Conservation (phyloP, 2,329 filamentous ascomycete species). For the Aaosphaeria pasadenensis region DNA sequence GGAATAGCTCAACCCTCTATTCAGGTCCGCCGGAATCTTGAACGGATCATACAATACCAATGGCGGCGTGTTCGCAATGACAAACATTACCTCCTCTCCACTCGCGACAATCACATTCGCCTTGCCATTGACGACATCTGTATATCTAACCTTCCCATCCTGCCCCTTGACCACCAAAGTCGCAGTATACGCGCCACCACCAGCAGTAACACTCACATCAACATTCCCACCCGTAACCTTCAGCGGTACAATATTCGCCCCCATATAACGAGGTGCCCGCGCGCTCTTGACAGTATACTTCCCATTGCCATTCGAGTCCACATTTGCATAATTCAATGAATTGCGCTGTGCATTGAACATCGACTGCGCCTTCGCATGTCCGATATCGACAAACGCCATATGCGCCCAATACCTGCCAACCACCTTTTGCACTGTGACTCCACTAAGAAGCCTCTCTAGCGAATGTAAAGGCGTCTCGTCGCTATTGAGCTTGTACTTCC, state of each 20-base stretch:
- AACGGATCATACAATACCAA: slow-evolving; percentile 44
- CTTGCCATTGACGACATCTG: slow-evolving; percentile 27
- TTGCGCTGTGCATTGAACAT: slow-evolving; percentile 37
- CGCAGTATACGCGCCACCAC: slow-evolving; percentile 16
- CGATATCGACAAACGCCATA: slow-evolving; percentile 54
- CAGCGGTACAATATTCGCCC: slow-evolving; percentile 49
- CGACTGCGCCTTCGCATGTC: slow-evolving; percentile 41
- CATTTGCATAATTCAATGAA: slow-evolving; percentile 42
- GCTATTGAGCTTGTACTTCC: slow-evolving; percentile 43
- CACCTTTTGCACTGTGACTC: slow-evolving; percentile 35
- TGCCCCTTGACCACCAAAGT: slow-evolving; percentile 37
- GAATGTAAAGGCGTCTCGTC: slow-evolving; percentile 52
- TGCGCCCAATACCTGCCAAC: slow-evolving; percentile 52
- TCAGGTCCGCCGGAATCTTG: slow-evolving; percentile 10
- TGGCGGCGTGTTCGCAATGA: slow-evolving; percentile 50
- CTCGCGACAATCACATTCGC: slow-evolving; percentile 14
- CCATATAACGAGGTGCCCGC: slow-evolving; percentile 49
- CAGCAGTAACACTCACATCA: slow-evolving; percentile 37
- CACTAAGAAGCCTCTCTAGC: slow-evolving; percentile 39
- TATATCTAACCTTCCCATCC: slow-evolving; percentile 36
- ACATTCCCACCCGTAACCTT: slow-evolving; percentile 30
- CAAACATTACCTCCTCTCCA: slow-evolving; percentile 43
- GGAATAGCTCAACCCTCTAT: slow-evolving; percentile 13
- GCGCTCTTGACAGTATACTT: slow-evolving; percentile 44
- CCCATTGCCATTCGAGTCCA: slow-evolving; percentile 36